Conservation (phyloP, 768 basidiomycete genomes). For the Serendipita sp. region DNA sequence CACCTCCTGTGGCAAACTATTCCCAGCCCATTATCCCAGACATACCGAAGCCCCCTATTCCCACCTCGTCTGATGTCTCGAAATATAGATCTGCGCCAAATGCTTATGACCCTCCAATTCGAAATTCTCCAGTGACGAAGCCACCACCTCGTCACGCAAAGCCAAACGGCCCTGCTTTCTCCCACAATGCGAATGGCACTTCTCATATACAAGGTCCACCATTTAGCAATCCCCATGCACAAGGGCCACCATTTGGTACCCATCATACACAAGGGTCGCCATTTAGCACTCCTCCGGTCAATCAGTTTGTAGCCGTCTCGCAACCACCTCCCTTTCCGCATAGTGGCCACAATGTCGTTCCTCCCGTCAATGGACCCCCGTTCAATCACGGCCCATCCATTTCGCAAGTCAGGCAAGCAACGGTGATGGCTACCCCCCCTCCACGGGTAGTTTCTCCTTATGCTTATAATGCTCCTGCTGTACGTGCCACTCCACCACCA, state of each 20-base stretch:
- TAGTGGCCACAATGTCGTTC: not conserved
- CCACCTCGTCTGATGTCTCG: not conserved
- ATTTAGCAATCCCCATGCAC: not conserved
- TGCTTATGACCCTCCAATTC: constrained; percentile 2
- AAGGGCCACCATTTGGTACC: not conserved
- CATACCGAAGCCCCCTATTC: not conserved
- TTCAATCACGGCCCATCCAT: not conserved
- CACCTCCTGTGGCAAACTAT: not conserved
- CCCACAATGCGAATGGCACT: not conserved
- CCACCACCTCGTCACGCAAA: not conserved
- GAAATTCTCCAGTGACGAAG: not conserved
- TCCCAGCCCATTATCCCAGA: not conserved
- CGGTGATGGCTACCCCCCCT: not conserved
- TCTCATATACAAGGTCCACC: not conserved
- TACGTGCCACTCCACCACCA: not conserved
- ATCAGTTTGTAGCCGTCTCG: not conserved
- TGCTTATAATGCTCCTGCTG: not conserved
- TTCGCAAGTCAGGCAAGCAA: not conserved
- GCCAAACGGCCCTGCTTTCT: no score
- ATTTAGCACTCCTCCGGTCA: not conserved
- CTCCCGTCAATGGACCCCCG: not conserved
- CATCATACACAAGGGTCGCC: not conserved
- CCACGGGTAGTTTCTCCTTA: not conserved
- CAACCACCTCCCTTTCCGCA: not conserved
- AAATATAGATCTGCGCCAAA: constrained; percentile 3